Percentiles rank a stretch among this genome's conserved stretches.
These are phyloP conservation scores for Xylariaceae sp. DNA, from an alignment of 2,329 filamentous ascomycete genomes.

Conservation along the genomic window DNA sequence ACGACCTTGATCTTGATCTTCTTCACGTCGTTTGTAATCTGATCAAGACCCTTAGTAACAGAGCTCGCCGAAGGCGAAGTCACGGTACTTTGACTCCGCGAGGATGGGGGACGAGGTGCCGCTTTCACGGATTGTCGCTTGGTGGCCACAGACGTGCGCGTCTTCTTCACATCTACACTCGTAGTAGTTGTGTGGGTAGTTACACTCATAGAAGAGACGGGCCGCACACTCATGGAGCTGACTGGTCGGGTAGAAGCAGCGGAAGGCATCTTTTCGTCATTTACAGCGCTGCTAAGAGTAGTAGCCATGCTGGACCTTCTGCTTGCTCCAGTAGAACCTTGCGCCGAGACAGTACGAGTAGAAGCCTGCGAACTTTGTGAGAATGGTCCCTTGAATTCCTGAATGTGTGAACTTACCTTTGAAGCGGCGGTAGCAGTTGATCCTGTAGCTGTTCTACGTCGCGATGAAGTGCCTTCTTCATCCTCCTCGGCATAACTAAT, in stretches of 20 bases:
- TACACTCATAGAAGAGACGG: conserved; percentile 40
- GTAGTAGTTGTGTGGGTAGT: conserved; percentile 34
- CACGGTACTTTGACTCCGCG: background rate
- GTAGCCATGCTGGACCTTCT: conserved; percentile 49
- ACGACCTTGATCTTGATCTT: conserved; percentile 59
- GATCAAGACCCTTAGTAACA: conserved; percentile 43
- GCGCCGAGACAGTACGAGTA: conserved; percentile 32
- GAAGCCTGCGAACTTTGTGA: conserved; percentile 30
- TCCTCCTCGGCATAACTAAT: conserved; percentile 50
- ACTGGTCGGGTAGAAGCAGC: conserved; percentile 31
- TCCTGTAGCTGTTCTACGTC: conserved; percentile 59
- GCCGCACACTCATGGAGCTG: conserved; percentile 39
- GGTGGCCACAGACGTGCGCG: conserved; percentile 43
- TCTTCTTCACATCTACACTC: conserved; percentile 53
- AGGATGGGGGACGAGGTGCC: conserved; percentile 19
- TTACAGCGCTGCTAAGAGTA: conserved; percentile 29
- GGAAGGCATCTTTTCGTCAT: conserved; percentile 15
- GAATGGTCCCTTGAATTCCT: background rate
- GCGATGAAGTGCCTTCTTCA: conserved; percentile 44
- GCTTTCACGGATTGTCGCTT: conserved; percentile 39
- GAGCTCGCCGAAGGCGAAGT: background rate
- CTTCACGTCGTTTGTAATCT: conserved; percentile 54
- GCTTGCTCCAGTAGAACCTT: conserved; percentile 30
- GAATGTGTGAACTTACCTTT: conserved; percentile 34
- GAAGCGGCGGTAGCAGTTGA: conserved; percentile 42